Conservation (phyloP, 768 basidiomycete species). For the Suillus decipiens region DNA sequence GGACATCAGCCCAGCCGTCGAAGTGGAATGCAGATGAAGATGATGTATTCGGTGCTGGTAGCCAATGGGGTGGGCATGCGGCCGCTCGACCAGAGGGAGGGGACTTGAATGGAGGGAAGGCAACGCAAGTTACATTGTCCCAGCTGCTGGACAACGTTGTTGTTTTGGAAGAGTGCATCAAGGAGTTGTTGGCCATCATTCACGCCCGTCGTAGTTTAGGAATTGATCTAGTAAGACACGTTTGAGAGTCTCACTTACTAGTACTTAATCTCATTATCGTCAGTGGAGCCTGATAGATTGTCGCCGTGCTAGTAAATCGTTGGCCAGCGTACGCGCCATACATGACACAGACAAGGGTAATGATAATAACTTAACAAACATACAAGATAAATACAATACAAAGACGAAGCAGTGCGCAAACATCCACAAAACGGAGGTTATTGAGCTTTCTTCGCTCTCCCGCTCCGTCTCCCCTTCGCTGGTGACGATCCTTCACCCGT, state of each 20-base stretch:
- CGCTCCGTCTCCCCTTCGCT: constrained; percentile 30
- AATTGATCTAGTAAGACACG: constrained; percentile 77
- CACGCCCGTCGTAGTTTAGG: constrained; percentile 83
- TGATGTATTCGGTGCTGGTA: constrained; percentile 62
- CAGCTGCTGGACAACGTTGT: constrained; percentile 92
- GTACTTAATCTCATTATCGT: background rate
- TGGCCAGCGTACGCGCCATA: background rate
- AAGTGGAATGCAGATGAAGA: constrained; percentile 66
- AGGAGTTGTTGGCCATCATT: constrained; percentile 86
- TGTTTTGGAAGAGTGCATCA: constrained; percentile 91
- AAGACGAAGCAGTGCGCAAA: background rate
- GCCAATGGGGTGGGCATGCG: constrained; percentile 42
- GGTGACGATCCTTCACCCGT: constrained; percentile 24
- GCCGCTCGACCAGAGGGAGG: constrained; percentile 23
- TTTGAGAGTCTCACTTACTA: constrained; percentile 39
- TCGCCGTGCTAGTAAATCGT: background rate
- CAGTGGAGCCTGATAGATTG: background rate
- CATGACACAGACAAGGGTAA: background rate
- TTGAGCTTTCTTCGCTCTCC: constrained; percentile 38
- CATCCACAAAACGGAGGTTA: constrained; percentile 15
- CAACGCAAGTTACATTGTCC: constrained; percentile 68
- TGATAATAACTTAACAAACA: background rate
- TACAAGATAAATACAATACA: background rate
- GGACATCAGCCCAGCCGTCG: constrained; percentile 57
- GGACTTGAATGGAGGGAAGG: constrained; percentile 34